Evolutionary conservation across 495 filamentous ascomycete genomes (phyloP), one percentile per base, ranked within the genome.

Genomic region (Rusavskia elegans): DNA sequence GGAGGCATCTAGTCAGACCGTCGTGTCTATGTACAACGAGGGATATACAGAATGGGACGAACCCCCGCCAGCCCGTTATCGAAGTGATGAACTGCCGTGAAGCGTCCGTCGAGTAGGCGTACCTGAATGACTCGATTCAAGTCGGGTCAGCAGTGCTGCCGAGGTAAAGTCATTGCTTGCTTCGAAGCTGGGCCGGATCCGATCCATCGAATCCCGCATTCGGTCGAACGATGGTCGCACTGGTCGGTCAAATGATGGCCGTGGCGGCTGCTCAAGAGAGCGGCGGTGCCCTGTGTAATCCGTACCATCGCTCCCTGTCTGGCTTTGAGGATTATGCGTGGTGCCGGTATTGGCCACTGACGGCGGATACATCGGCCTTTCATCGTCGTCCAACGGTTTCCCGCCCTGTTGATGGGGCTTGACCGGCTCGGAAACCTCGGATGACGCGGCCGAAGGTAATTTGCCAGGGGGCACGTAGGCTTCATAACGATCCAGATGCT

Each of bases 251-350:
- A 89, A 70, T 44, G 81, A 74, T 57, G 78, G 73, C 48, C 72
- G 63, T 25, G 64, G 59, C 35, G 59, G 53, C 49, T 53, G 56
- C 29, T 64, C 62, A 10, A 50, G 65, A 57, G 66, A 79, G 51
- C 73, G 65, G 57, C 77, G 79, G 65, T 80, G 76, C 39, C 80
- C 76, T 13, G 87, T 94, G 61, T 92, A 94, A 52, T 89, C 89
- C 14, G 90, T 95, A 29, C 89, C 89, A 66, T 95, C 88, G 67
- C 88, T 95, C 51, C 87, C 87, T 58, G 87, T 95, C 57, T 92
- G 85, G 59, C 85, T 89, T 52, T 82, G 84, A 51, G 82, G 76
- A 58, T 89, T 87, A 60, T 88, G 82, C 19, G 88, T 87, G 51
- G 82, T 84, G 48, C 80, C 76, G 17, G 85, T 87, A 7, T 79